A percentile compares a stretch with the other conserved stretches of the same genome.
phyloP scores from a whole-genome alignment of 2,329 filamentous ascomycete genomes.

The Periconia macrospinosa region DNA sequence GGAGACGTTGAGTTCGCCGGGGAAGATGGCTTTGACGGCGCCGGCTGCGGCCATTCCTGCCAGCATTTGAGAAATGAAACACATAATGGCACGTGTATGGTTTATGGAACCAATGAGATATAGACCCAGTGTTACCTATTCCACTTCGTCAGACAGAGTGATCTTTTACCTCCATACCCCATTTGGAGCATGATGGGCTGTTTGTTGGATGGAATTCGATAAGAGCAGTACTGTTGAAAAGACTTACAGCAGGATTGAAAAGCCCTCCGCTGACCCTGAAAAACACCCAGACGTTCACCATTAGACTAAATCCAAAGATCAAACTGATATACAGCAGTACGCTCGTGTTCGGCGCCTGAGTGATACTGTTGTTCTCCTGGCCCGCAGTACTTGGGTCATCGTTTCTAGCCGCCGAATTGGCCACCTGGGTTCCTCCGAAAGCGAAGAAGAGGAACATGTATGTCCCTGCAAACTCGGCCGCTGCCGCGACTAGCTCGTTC shows the following conservation, averaged over 20 bases:
- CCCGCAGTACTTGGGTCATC: constrained; percentile 23
- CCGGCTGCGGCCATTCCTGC: constrained; percentile 40
- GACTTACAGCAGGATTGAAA: constrained; percentile 45
- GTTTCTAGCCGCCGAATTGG: constrained; percentile 33
- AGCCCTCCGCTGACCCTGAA: constrained; percentile 43
- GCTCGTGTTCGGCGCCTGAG: constrained; percentile 35
- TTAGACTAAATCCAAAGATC: constrained; percentile 41
- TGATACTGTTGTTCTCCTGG: constrained; percentile 25
- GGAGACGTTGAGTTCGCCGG: constrained; percentile 35
- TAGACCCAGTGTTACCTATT: constrained; percentile 41
- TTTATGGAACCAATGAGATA: constrained; percentile 36
- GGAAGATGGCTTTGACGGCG: constrained; percentile 40
- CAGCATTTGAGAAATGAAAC: constrained; percentile 40
- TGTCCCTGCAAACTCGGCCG: constrained; percentile 43
- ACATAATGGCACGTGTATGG: constrained; percentile 27
- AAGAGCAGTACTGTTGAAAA: not conserved
- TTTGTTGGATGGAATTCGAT: no score
- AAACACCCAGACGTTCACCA: constrained; percentile 46
- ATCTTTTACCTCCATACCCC: not conserved
- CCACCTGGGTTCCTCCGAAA: constrained; percentile 42
- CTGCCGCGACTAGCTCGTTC: constrained; percentile 39
- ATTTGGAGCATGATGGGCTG: not conserved
- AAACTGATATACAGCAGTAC: constrained; percentile 41
- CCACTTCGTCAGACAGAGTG: not conserved
- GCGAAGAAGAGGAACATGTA: constrained; percentile 47